Percentiles rank a stretch among this genome's conserved stretches.
phyloP scores from a whole-genome alignment of 2,329 filamentous ascomycete genomes.

The Mariannaea sp. region DNA sequence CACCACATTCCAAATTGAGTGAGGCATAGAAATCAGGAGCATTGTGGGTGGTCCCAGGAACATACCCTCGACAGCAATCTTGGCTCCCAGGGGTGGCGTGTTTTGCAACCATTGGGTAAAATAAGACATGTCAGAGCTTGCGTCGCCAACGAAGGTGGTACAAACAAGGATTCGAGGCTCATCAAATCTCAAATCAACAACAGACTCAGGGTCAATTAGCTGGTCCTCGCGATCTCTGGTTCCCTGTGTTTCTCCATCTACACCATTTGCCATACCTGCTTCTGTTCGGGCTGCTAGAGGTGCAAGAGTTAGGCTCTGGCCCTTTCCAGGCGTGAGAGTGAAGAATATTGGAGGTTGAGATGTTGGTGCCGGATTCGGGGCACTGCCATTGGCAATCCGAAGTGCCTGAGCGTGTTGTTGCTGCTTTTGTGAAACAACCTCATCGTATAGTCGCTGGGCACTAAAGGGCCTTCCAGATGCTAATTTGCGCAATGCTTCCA shows the following conservation, averaged over 20 bases:
- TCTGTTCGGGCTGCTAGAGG: conserved; percentile 47
- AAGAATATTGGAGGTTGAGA: conserved; percentile 57
- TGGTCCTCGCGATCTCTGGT: conserved; percentile 43
- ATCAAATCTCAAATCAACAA: conserved; percentile 63
- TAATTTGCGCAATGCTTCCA: conserved; percentile 60
- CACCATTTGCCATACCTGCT: conserved; percentile 38
- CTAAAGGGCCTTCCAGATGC: conserved; percentile 59
- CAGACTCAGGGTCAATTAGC: conserved; percentile 53
- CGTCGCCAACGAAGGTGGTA: conserved; percentile 69
- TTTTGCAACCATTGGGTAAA: conserved; percentile 70
- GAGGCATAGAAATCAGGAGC: conserved; percentile 68
- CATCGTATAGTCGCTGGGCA: conserved; percentile 61
- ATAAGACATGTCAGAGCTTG: conserved; percentile 67
- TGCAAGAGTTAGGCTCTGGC: conserved; percentile 58
- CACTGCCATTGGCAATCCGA: conserved; percentile 53
- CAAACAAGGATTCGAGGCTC: conserved; percentile 68
- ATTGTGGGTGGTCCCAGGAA: conserved; percentile 70
- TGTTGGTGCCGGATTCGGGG: conserved; percentile 41
- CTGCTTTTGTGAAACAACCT: conserved; percentile 53
- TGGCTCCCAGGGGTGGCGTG: conserved; percentile 59
- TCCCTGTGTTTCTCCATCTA: conserved; percentile 32
- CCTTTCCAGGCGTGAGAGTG: conserved; percentile 58
- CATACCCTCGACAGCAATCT: conserved; percentile 69
- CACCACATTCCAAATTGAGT: conserved; percentile 66
- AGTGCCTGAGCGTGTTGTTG: conserved; percentile 50